These are phyloP conservation scores for Lactarius sp. DNA, from an alignment of 768 basidiomycete species.

Conservation along the genomic window DNA sequence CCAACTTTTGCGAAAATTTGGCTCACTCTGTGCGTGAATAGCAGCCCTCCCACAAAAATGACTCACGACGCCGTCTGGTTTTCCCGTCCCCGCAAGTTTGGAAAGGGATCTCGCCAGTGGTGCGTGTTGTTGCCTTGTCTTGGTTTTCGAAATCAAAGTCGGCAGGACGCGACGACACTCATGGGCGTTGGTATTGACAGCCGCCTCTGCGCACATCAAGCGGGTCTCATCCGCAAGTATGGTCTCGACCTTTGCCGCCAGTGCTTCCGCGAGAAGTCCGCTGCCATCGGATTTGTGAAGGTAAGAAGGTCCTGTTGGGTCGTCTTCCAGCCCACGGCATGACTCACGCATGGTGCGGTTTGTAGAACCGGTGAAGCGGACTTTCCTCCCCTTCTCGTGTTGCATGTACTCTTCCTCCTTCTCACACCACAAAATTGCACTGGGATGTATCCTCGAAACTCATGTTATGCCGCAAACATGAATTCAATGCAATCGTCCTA, in stretches of 20 bases:
- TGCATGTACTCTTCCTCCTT: conserved; percentile 1
- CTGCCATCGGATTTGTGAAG: conserved; percentile 93
- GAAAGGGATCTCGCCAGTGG: conserved; percentile 96
- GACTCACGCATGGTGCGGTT: background rate
- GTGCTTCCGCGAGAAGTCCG: conserved; percentile 95
- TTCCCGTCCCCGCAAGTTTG: conserved; percentile 90
- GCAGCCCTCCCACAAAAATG: conserved; percentile 49
- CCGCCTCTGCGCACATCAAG: conserved; percentile 95
- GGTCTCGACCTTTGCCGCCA: conserved; percentile 97
- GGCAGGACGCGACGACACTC: conserved; percentile 8
- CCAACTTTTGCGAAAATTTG: conserved; percentile 1
- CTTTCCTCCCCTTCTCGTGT: background rate
- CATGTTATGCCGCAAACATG: conserved; percentile 1
- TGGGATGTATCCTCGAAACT: conserved; percentile 10
- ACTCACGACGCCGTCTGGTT: conserved; percentile 99
- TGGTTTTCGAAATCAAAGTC: background rate
- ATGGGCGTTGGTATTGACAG: conserved; percentile 36
- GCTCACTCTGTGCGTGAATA: conserved; percentile 11
- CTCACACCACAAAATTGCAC: conserved; percentile 8
- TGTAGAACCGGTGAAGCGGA: conserved; percentile 18
- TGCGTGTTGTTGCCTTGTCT: conserved; percentile 36
- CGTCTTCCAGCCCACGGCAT: background rate
- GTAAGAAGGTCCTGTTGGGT: conserved; percentile 42
- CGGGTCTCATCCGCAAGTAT: conserved; percentile 96
- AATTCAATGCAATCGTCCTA: conserved; percentile 1